Conservation (phyloP, 164 flowering plant genomes). For the Sextonia rubra region DNA sequence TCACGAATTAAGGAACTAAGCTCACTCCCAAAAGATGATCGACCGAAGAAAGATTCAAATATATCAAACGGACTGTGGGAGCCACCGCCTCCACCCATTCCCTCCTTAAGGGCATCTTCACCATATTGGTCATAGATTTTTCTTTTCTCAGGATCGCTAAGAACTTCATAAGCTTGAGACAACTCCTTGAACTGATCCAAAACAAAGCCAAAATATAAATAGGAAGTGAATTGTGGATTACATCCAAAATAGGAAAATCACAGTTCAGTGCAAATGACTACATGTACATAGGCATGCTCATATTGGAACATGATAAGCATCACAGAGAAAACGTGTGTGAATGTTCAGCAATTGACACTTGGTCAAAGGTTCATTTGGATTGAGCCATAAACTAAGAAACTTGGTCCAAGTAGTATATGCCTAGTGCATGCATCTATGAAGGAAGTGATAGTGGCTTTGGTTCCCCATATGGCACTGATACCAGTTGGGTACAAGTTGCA, state of each 20-base stretch:
- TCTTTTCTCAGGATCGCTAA: conserved; percentile 59
- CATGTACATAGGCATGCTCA: background rate
- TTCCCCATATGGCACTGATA: no score
- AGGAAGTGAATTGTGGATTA: background rate
- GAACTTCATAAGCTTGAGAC: conserved; percentile 64
- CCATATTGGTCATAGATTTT: conserved; percentile 65
- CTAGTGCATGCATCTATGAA: background rate
- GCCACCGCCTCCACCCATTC: conserved; percentile 52
- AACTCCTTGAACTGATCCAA: conserved; percentile 52
- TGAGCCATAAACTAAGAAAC: no score
- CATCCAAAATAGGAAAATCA: background rate
- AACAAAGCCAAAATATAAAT: background rate
- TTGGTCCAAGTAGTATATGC: background rate
- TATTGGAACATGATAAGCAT: background rate
- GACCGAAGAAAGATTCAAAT: conserved; percentile 56
- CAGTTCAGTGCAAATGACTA: background rate
- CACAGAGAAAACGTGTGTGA: no score
- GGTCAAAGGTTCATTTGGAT: background rate
- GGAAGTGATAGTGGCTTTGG: no score
- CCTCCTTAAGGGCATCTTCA: conserved; percentile 69
- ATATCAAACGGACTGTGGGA: conserved; percentile 53
- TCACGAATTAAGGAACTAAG: background rate
- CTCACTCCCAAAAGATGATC: conserved; percentile 39
- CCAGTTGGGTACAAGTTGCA: no score
- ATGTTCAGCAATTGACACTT: background rate